Evolutionary conservation across 768 basidiomycete genomes (phyloP), one percentile per base, ranked within the genome.

Genomic region (Termitomyces titanicus): DNA sequence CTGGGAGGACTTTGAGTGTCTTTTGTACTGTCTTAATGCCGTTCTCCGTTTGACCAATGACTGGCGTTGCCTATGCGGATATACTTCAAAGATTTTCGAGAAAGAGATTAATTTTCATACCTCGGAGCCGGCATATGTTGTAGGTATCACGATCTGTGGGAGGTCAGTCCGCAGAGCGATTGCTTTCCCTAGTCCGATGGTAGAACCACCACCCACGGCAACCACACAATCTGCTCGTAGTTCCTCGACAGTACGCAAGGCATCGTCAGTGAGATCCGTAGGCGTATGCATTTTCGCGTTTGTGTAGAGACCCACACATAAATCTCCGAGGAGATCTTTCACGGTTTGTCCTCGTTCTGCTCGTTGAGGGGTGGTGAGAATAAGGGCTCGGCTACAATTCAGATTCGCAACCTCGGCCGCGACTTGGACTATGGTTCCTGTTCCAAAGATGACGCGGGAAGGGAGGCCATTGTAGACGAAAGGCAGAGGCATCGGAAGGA

Each of bases 201-300:
- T 71, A 2, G 68, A 71, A 0, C 74, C 73, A 5, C 74, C 74
- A 5, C 74, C 74, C 15, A 74, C 62, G 24, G 72, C 61, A 38
- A 76, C 68, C 34, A 72, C 48, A 40, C 72, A 71, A 54, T 76
- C 75, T 1, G 68, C 75, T 11, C 63, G 55, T 2, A 68, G 58
- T 33, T 59, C 57, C 45, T 63, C 54, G 0, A 59, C 68, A 11
- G 64, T 39, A 17, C 58, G 47, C 33, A 74, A 49, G 3, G 73
- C 74, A 3, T 72, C 68, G 15, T 68, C 60, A 8, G 75, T 74
- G 24, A 75, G 63, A 33, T 72, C 33, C 42, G 61, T 66, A 6
- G 75, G 74, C 2, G 73, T 76, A 58, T 75, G 75, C 74, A 76
- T 74, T 0, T 68, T 68, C 2, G 75, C 75, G 25, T 72, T 70